Evolutionary conservation across 164 flowering plant species (phyloP).

Genomic region (Taxillus chinensis): DNA sequence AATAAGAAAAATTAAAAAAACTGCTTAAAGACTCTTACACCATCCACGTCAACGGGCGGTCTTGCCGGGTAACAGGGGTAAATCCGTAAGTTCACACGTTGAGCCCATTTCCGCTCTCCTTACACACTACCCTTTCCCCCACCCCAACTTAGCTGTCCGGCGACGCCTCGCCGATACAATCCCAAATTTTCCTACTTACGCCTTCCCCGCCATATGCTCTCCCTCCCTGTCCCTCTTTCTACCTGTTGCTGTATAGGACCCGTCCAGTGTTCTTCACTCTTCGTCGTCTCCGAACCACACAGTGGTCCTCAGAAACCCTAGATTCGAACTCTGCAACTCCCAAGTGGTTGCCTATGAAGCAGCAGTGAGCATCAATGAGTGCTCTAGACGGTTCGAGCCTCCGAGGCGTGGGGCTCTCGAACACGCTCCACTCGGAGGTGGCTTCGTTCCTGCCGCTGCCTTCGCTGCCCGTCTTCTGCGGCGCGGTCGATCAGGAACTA

Average conservation of each 20-base stretch:
- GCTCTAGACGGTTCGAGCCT: slow-evolving; percentile 15
- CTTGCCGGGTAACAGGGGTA: neutral
- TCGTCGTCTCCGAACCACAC: slow-evolving; percentile 2
- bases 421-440: slow-evolving; percentile 72
- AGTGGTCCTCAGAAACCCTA: slow-evolving; percentile 4
- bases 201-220: slow-evolving; percentile 20
- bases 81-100: neutral
- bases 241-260: slow-evolving; percentile 12
- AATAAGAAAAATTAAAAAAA: too few species aligned
- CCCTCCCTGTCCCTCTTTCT: slow-evolving; percentile 1
- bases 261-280: neutral
- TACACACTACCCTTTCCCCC: too few species aligned
- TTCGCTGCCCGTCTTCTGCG: slow-evolving; percentile 76
- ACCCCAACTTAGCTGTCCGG: too few species aligned
- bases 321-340: slow-evolving; percentile 3
- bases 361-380: slow-evolving; percentile 3
- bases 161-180: neutral
- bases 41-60: too few species aligned
- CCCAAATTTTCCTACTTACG: neutral
- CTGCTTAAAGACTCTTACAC: too few species aligned
- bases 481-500: slow-evolving; percentile 61
- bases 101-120: too few species aligned
- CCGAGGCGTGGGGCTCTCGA: slow-evolving; percentile 53
- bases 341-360: slow-evolving; percentile 4
- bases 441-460: slow-evolving; percentile 79